Percentiles rank a stretch among this genome's conserved stretches.
Evolutionary conservation across 179 eudicot genomes (phyloP).

Genomic region (Carnegiea gigantea): DNA sequence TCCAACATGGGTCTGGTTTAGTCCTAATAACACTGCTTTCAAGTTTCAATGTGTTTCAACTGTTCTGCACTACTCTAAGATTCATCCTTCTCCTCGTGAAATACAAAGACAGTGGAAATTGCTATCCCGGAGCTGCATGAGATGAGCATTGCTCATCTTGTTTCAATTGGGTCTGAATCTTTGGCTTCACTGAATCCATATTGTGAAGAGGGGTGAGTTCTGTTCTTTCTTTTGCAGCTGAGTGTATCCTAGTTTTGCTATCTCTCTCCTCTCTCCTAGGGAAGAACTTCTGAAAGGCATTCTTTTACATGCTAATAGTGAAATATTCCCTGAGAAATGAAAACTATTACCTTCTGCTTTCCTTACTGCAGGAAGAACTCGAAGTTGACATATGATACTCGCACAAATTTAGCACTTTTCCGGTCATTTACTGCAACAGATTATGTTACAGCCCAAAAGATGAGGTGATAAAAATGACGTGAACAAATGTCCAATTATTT

Average conservation of each 20-base stretch:
- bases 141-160: slow-evolving; percentile 86
- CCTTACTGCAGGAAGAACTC: slow-evolving; percentile 45
- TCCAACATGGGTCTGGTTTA: not conserved
- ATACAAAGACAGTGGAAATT: slow-evolving; percentile 62
- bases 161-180: slow-evolving; percentile 90
- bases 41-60: not conserved
- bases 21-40: not conserved
- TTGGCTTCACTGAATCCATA: slow-evolving; percentile 57
- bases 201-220: slow-evolving; percentile 77
- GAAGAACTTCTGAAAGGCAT: not conserved
- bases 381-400: slow-evolving; percentile 72
- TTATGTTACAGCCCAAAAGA: slow-evolving; percentile 84
- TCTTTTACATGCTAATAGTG: not conserved
- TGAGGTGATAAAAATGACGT: slow-evolving; percentile 49
- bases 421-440: slow-evolving; percentile 80
- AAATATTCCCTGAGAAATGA: not conserved
- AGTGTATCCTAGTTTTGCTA: slow-evolving; percentile 1
- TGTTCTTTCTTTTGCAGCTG: not conserved
- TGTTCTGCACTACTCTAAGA: not conserved
- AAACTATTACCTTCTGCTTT: slow-evolving; percentile 13
- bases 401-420: slow-evolving; percentile 79
- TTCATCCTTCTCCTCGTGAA: slow-evolving; percentile 15
- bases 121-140: slow-evolving; percentile 81
- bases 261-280: too few relatives aligned
- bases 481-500: too few relatives aligned